Evolutionary conservation across 176 grass and related monocot genomes (phyloP), one percentile per base, ranked within the genome.

Genomic region (Hyparrhenia diplandra): DNA sequence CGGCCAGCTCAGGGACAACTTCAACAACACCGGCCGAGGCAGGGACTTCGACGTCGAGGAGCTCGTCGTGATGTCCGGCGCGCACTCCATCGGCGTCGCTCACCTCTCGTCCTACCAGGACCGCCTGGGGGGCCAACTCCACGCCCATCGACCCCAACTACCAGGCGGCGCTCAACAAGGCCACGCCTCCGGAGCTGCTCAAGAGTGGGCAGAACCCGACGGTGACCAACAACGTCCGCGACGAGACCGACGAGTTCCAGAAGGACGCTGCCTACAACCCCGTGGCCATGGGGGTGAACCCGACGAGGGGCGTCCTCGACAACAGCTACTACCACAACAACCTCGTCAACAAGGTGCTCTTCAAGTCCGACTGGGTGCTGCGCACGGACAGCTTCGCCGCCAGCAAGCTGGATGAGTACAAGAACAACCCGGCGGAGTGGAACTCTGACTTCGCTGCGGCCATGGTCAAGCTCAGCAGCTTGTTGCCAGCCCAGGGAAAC

Each of bases 1-100:
- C 63, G 12, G 3, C 12, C 10, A 25, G 36, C 81, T 85, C n/a
- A 18, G 57, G 59, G 3, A 14, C 4, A 80, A 84, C 16, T 91
- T 82, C 67, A 10, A 13, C 40, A 9, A 46, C 31, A 1, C 13
- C 21, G 4, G 47, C 67, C 85, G 73, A 58, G 47, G 52, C 57
- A 60, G 57, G 23, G 4, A 23, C 5, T 80, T 94, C 43, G 29
- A 17, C 47, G 13, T 67, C 9, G 74, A 65, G 76, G 89, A 94
- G 76, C 92, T 91, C 45, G 83, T 85, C 60, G 72, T 75, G 8
- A 41, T 94, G 36, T 85, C 88, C n/a, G 89, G 86, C 21, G 92
- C 89, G 35, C 92, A 94, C 83, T 57, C 74, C 70, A 45, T 91
- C 40, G 92, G 89, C 78, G 68, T 87, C 10, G 72, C 78, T 11